These are phyloP conservation scores for Leishmania lainsoni DNA, from an alignment of 208 protist species.

Conservation along the genomic window DNA sequence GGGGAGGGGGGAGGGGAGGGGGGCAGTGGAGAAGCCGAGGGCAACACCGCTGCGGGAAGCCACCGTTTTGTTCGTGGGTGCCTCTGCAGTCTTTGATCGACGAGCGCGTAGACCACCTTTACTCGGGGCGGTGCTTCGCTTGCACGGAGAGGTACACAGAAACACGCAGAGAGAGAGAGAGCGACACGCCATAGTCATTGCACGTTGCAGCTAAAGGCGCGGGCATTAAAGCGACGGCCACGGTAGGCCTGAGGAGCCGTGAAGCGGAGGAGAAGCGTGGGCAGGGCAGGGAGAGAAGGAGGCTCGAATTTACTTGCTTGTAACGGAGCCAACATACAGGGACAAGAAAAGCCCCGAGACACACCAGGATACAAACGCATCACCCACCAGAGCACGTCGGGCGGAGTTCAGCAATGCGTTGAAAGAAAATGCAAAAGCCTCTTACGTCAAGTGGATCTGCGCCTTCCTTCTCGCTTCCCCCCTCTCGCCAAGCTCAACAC, in stretches of 20 bases:
- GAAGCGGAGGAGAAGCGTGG: neutral
- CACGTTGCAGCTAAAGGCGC: neutral
- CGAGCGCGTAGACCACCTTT: neutral
- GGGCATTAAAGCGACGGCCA: neutral
- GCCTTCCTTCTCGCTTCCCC: neutral
- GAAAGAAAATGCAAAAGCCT: neutral
- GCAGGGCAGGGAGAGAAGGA: neutral
- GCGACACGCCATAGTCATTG: neutral
- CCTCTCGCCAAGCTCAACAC: neutral
- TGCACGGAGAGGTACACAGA: neutral
- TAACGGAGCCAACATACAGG: neutral
- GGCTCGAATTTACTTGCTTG: neutral
- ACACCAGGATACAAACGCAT: neutral
- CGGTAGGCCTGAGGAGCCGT: neutral
- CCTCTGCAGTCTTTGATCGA: neutral
- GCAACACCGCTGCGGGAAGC: neutral
- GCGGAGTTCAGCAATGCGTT: neutral
- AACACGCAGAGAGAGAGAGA: neutral
- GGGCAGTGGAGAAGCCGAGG: too few species aligned
- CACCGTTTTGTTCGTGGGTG: neutral
- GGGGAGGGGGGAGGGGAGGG: neutral
- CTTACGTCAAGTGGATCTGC: neutral
- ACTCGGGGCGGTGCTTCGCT: neutral
- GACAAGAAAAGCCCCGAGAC: neutral
- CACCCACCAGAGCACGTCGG: neutral